phyloP scores from a whole-genome alignment of 176 grass and related monocot genomes.

The Cenchrus americanus region DNA sequence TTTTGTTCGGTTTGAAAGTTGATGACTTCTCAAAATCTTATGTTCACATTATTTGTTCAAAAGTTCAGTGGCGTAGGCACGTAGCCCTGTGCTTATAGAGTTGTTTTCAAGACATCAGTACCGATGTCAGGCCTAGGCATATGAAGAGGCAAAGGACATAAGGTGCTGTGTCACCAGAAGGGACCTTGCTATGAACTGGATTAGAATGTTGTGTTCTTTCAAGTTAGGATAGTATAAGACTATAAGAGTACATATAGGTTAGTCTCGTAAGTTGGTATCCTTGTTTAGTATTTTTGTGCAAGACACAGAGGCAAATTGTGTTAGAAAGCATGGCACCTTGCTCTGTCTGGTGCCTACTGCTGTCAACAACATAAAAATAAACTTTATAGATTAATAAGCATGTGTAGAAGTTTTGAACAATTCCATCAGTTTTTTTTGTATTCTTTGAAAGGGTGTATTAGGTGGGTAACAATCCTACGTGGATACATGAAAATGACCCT shows the following conservation, averaged over 20 bases:
- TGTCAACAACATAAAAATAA: constrained; percentile 10
- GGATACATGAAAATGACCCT: neutral
- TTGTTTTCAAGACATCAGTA: neutral
- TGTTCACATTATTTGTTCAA: neutral
- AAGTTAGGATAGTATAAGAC: constrained; percentile 9
- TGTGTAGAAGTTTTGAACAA: neutral
- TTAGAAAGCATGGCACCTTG: neutral
- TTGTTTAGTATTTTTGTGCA: neutral
- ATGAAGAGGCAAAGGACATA: neutral
- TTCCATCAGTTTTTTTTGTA: neutral
- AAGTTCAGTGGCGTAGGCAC: neutral
- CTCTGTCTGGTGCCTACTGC: neutral
- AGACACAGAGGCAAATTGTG: neutral
- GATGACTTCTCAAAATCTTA: neutral
- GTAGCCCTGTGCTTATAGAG: neutral
- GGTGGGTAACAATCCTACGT: neutral
- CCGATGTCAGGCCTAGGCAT: neutral
- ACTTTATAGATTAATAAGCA: neutral
- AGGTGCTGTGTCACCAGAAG: neutral
- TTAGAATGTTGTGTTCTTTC: neutral
- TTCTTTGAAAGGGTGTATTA: neutral
- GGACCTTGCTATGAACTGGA: neutral
- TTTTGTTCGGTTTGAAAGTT: neutral
- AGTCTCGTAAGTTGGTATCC: neutral
- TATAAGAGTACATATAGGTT: neutral